A percentile compares a stretch with the other conserved stretches of the same genome.
Evolutionary conservation across 371 early-diverging fungal genomes (phyloP).

Genomic region (Batkoa obscura): DNA sequence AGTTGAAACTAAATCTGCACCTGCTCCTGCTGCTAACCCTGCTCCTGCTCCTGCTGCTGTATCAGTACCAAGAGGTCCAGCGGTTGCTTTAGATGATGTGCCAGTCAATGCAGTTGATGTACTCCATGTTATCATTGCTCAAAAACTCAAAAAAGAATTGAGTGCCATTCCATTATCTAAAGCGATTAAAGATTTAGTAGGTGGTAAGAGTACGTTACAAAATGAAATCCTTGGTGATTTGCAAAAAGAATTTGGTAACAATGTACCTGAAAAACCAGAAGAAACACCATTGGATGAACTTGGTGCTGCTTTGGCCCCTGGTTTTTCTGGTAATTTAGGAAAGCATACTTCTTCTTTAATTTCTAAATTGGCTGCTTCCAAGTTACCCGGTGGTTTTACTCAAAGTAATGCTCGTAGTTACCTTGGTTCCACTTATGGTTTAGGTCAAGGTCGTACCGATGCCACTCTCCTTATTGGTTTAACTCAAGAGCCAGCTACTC

Average conservation of each 20-base stretch:
- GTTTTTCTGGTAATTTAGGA: constrained; percentile 56
- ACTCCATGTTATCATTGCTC: constrained; percentile 63
- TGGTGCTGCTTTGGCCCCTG: constrained; percentile 37
- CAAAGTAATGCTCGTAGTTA: constrained; percentile 57
- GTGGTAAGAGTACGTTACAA: constrained; percentile 89
- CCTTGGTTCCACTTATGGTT: constrained; percentile 50
- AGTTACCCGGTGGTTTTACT: constrained; percentile 90
- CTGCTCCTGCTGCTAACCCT: constrained; percentile 23
- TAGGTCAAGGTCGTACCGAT: constrained; percentile 73
- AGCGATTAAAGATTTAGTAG: constrained; percentile 83
- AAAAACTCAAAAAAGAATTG: constrained; percentile 74
- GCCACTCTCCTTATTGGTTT: constrained; percentile 62
- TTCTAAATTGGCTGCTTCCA: constrained; percentile 64
- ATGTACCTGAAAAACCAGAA: constrained; percentile 78
- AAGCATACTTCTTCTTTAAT: constrained; percentile 61
- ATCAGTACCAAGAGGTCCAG: constrained; percentile 30
- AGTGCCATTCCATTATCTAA: constrained; percentile 51
- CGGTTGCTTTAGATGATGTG: constrained; percentile 36
- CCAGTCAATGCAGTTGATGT: constrained; percentile 61
- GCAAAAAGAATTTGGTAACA: constrained; percentile 74
- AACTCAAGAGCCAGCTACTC: constrained; percentile 69
- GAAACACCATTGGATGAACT: constrained; percentile 78
- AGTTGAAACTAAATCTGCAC: constrained; percentile 10
- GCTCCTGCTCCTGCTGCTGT: constrained; percentile 26
- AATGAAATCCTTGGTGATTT: constrained; percentile 93